A percentile compares a stretch with the other conserved stretches of the same genome.
Evolutionary conservation across 805 yeast species (phyloP).

Genomic region (Zygoascus ofunaensis): DNA sequence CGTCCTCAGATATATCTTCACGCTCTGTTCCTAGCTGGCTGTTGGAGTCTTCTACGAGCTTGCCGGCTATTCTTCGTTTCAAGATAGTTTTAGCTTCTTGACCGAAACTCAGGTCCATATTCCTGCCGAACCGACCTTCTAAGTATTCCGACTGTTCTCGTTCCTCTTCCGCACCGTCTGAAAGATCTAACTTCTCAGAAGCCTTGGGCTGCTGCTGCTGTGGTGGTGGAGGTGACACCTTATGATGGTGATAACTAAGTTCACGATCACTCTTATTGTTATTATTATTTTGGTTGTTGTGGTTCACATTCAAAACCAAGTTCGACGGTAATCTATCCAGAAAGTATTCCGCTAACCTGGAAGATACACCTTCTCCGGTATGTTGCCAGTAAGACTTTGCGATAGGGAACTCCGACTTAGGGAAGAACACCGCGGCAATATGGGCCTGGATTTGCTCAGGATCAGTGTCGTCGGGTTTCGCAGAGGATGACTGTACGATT

Average conservation of each 20-base stretch:
- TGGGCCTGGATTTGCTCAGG: slow-evolving; percentile 48
- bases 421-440: slow-evolving; percentile 74
- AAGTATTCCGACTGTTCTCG: slow-evolving; percentile 55
- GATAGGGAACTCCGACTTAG: slow-evolving; percentile 44
- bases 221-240: slow-evolving; percentile 4
- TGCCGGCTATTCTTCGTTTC: slow-evolving; percentile 64
- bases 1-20: slow-evolving; percentile 34
- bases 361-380: slow-evolving; percentile 92
- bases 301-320: too few species aligned
- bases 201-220: neutral
- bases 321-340: slow-evolving; percentile 42
- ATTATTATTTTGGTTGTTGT: neutral
- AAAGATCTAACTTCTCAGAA: neutral
- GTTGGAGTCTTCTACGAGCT: slow-evolving; percentile 37
- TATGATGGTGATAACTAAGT: slow-evolving; percentile 1
- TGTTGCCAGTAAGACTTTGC: slow-evolving; percentile 96
- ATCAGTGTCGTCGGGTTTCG: slow-evolving; percentile 23
- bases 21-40: slow-evolving; percentile 19
- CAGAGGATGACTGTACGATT: slow-evolving; percentile 64
- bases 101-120: slow-evolving; percentile 68
- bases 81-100: slow-evolving; percentile 68
- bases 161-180: slow-evolving; percentile 2
- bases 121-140: slow-evolving; percentile 87
- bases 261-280: slow-evolving; percentile 7
- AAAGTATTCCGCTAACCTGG: slow-evolving; percentile 80